These are phyloP conservation scores for Lasiodiplodia sp. DNA, from an alignment of 2,329 filamentous ascomycete species.

Conservation along the genomic window DNA sequence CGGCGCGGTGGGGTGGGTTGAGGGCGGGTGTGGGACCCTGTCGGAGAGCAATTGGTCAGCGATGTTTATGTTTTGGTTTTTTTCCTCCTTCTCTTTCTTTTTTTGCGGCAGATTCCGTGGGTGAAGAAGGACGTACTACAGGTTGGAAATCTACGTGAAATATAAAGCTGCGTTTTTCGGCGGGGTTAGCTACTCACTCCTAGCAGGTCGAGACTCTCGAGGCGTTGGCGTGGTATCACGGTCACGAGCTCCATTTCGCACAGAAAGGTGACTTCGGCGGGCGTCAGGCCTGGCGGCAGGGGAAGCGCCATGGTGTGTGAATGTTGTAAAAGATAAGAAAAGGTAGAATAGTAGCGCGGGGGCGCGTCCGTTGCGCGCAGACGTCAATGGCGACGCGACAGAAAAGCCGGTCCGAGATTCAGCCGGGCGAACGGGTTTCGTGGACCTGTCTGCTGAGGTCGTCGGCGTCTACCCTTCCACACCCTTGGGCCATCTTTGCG, in stretches of 20 bases:
- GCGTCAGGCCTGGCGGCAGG: conserved; percentile 73
- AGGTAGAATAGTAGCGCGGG: not conserved
- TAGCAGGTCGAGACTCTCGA: conserved; percentile 85
- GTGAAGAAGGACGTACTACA: conserved; percentile 27
- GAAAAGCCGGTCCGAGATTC: conserved; percentile 1
- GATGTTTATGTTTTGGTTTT: conserved; percentile 36
- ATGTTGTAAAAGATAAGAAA: not conserved
- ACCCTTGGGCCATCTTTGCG: not conserved
- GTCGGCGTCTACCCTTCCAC: not conserved
- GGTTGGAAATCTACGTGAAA: not conserved
- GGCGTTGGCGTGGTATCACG: conserved; percentile 85
- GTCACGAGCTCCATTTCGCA: conserved; percentile 98
- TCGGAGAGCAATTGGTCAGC: conserved; percentile 13
- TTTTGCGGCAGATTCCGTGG: not conserved
- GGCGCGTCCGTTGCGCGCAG: not conserved
- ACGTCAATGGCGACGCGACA: not conserved
- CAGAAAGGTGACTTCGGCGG: conserved; percentile 88
- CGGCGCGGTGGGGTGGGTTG: conserved; percentile 78
- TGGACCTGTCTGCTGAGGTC: not conserved
- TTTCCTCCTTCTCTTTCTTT: too few species aligned
- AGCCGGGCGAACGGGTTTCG: conserved; percentile 16
- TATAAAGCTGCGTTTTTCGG: not conserved
- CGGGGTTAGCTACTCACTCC: conserved; percentile 68
- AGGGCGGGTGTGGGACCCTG: conserved; percentile 81
- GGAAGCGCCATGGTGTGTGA: conserved; percentile 63